A percentile compares a stretch with the other conserved stretches of the same genome.
Evolutionary conservation across 371 early-diverging fungal species (phyloP).

Genomic region (Basidiobolus meristosporus): DNA sequence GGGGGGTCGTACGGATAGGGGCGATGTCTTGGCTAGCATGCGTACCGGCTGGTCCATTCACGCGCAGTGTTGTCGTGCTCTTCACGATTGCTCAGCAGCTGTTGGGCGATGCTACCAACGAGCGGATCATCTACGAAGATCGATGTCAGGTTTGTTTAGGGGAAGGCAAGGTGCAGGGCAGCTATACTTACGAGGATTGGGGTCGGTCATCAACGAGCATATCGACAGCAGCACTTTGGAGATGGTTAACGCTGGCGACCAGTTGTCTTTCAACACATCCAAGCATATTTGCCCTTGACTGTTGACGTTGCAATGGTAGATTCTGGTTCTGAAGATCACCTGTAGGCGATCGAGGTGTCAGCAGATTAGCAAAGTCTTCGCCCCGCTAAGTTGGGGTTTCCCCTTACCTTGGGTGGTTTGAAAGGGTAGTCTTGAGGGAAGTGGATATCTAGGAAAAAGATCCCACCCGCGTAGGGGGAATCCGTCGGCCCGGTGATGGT

Average conservation of each 20-base stretch:
- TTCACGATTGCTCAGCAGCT: no score
- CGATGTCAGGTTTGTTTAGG: no score
- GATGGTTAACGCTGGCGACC: constrained; percentile 90
- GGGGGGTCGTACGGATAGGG: no score
- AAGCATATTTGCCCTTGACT: constrained; percentile 78
- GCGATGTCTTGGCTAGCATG: no score
- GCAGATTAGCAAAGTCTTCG: background rate
- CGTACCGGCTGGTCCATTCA: no score
- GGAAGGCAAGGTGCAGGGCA: no score
- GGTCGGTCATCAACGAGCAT: constrained; percentile 77
- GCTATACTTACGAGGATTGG: constrained; percentile 72
- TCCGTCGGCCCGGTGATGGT: constrained; percentile 83
- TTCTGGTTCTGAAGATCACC: constrained; percentile 68
- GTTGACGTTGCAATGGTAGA: constrained; percentile 95
- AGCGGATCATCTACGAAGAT: no score
- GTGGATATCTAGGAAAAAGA: constrained; percentile 60
- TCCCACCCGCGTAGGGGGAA: constrained; percentile 60
- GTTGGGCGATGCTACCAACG: no score
- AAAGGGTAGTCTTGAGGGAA: constrained; percentile 87
- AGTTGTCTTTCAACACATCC: constrained; percentile 85
- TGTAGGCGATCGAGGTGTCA: constrained; percentile 4
- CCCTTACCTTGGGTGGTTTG: constrained; percentile 62
- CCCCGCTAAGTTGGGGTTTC: background rate
- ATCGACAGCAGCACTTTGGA: constrained; percentile 80
- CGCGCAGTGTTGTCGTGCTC: no score